Evolutionary conservation across 2,329 filamentous ascomycete species (phyloP).

Genomic region (Fusarium drepaniforme): DNA sequence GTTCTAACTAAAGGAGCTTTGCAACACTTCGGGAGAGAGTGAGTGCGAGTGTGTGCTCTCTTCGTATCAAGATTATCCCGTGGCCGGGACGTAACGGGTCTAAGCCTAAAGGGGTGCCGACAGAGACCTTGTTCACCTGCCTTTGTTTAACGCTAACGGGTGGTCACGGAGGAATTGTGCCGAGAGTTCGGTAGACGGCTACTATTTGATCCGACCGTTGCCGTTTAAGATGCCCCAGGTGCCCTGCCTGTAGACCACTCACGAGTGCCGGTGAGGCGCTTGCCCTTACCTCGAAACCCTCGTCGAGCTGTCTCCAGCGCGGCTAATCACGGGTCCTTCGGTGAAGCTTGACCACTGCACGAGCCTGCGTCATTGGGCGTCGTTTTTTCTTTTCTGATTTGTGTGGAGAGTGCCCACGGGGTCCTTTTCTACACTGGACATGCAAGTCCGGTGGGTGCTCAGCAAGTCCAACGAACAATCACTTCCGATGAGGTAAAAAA

Average conservation of each 20-base stretch:
- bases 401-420: background rate
- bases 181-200: conserved; percentile 35
- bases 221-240: background rate
- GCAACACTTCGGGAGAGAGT: conserved; percentile 25
- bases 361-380: conserved; percentile 38
- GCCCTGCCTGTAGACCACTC: conserved; percentile 17
- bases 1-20: conserved; percentile 38
- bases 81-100: conserved; percentile 39
- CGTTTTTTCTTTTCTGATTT: background rate
- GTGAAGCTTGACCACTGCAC: conserved; percentile 34
- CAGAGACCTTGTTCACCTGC: conserved; percentile 30
- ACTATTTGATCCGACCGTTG: conserved; percentile 41
- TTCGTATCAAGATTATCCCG: conserved; percentile 49
- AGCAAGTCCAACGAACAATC: background rate
- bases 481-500: conserved; percentile 14
- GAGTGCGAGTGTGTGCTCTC: background rate
- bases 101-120: conserved; percentile 38
- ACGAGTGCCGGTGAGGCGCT: conserved; percentile 13
- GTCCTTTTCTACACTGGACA: conserved; percentile 31
- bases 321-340: conserved; percentile 45
- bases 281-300: conserved; percentile 10
- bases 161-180: conserved; percentile 44
- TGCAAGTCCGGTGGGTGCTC: conserved; percentile 29
- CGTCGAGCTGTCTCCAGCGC: conserved; percentile 22
- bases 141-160: conserved; percentile 42